Base-by-base conservation (phyloP, 805 yeast genomes). In the Komagataella mondaviorum region DNA sequence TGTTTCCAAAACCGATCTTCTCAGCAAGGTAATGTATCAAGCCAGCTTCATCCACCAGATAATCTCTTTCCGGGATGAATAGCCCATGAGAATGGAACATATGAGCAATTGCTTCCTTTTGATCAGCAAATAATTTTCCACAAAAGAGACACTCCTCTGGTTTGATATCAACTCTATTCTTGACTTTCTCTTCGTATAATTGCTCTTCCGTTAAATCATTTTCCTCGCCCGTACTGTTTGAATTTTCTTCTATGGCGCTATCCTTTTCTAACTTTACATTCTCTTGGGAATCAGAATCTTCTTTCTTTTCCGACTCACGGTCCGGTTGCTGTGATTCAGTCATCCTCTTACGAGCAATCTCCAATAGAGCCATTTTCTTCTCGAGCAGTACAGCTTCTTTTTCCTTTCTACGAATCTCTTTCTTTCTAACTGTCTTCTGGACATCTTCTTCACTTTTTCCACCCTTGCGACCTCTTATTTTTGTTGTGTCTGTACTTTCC, bases 51-150 rank as follows among this genome's bases (percentile, higher is more conserved):
- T 90, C 88, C 0, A 67, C 70, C 48, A 93, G 71, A 59, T 78
- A 89, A 14, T 78, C 73, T 54, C 73, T 70, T 64, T 93, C 97
- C 1, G 99, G 99, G 6, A 93, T 75, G 55, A 84, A 93, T 46
- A 93, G 72, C 1, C 98, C 98, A 65, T 86, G 96, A 44, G 65
- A 70, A 53, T 73, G 74, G 60, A 78, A 81, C 95, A 93, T 85
- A 64, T 93, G 96, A 24, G 71, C 73, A 30, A 85, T 59, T 51
- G 71, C 71, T 24, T 64, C 73, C 5, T 76, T 79, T 16, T 73
- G 56, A 23, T 65, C 61, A 10, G 56, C 61, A 50, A 72, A 73
- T 14, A 55, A 52, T 48, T 66, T 60, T 44, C 68, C 62, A 52
- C 81, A 77, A 57, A 78, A 77, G 36, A 78, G 62, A 64, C 83